These are phyloP conservation scores for Scutellaria minor DNA, from an alignment of 257 asterid species.

Conservation along the genomic window DNA sequence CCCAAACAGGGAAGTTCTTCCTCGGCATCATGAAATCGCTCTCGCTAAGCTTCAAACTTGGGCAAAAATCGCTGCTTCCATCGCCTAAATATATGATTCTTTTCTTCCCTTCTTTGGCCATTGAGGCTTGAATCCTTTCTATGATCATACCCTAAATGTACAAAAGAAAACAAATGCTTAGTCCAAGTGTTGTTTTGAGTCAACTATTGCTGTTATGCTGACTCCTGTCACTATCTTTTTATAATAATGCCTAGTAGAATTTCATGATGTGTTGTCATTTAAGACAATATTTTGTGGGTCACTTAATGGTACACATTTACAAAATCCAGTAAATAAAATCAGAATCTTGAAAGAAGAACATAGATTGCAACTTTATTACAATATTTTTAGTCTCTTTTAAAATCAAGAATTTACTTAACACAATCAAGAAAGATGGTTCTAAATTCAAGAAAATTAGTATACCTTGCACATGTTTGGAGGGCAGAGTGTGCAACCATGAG, in stretches of 20 bases:
- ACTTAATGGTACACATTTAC: neutral
- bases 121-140: conserved; percentile 62
- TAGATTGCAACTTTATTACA: neutral
- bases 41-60: conserved; percentile 50
- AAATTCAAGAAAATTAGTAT: neutral
- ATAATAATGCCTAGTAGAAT: neutral
- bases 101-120: conserved; percentile 59
- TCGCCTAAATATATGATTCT: conserved; percentile 73
- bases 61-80: conserved; percentile 69
- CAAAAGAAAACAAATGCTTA: neutral
- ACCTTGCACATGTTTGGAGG: conserved; percentile 94
- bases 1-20: conserved; percentile 74
- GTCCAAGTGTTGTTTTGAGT: neutral
- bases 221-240: conserved; percentile 11
- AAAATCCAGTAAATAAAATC: neutral
- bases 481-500: conserved; percentile 70
- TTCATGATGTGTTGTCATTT: too few relatives aligned
- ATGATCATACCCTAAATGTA: conserved; percentile 59
- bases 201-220: neutral
- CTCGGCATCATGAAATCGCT: conserved; percentile 78
- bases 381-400: neutral
- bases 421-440: neutral
- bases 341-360: conserved; percentile 22
- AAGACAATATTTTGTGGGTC: conserved; percentile 34
- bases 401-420: neutral